phyloP scores from a whole-genome alignment of 352 stramenopile genomes.

The Peronosclerospora sorghi region DNA sequence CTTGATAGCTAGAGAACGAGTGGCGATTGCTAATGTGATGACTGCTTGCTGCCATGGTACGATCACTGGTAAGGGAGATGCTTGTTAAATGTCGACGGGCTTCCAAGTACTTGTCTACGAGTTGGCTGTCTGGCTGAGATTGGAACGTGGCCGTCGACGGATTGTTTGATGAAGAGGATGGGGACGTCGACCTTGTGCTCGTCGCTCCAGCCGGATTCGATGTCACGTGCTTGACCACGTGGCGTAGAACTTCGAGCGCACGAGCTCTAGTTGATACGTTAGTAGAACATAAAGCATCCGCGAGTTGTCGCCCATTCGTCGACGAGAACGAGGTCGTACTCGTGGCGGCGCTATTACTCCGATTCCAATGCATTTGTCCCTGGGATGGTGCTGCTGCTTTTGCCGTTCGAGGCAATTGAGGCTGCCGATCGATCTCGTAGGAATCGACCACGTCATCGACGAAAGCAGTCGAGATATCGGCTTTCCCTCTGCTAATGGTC shows the following conservation, averaged over 20 bases:
- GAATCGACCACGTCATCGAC: conserved; percentile 16
- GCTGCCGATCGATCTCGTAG: conserved; percentile 1
- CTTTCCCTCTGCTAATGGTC: background rate
- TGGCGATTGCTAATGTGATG: conserved; percentile 1
- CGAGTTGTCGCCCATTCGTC: conserved; percentile 34
- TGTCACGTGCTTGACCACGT: conserved; percentile 37
- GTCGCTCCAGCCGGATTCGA: conserved; percentile 5
- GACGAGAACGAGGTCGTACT: conserved; percentile 19
- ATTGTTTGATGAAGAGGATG: conserved; percentile 7
- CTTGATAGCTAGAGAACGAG: conserved; percentile 6
- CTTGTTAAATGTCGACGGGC: conserved; percentile 25
- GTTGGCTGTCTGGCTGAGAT: conserved; percentile 20
- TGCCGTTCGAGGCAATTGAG: conserved; percentile 1
- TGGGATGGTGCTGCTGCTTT: conserved; percentile 2
- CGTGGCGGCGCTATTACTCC: conserved; percentile 18
- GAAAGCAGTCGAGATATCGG: conserved; percentile 17
- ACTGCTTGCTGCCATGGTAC: background rate
- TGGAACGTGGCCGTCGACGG: conserved; percentile 12
- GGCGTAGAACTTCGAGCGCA: conserved; percentile 38
- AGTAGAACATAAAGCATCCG: conserved; percentile 50
- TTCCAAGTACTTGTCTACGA: conserved; percentile 50
- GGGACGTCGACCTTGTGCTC: conserved; percentile 11
- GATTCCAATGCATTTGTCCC: conserved; percentile 5
- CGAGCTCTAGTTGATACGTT: conserved; percentile 35
- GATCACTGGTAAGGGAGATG: conserved; percentile 11